phyloP scores from a whole-genome alignment of 768 basidiomycete genomes.

The Daedaleopsis sinensis region DNA sequence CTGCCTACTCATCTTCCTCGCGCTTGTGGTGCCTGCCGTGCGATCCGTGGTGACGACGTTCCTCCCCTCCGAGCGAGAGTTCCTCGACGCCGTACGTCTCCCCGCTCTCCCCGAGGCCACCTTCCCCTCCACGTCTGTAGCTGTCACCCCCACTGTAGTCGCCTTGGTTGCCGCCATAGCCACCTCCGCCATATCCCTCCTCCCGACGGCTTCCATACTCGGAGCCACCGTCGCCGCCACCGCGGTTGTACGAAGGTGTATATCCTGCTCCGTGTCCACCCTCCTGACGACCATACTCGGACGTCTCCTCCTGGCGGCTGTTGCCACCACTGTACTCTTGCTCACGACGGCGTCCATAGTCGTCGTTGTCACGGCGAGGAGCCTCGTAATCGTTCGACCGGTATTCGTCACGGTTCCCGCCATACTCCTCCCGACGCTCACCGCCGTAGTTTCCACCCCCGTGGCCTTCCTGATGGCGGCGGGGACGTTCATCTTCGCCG shows the following conservation, averaged over 20 bases:
- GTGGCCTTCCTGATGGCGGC: slow-evolving; percentile 3
- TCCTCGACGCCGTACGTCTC: slow-evolving; percentile 58
- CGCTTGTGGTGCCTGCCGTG: slow-evolving; percentile 8
- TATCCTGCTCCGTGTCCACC: slow-evolving; percentile 9
- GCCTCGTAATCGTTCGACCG: not conserved
- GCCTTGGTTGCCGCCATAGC: slow-evolving; percentile 6
- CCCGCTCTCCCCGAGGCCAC: slow-evolving; percentile 27
- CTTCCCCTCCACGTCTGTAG: slow-evolving; percentile 2
- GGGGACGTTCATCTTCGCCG: slow-evolving; percentile 15
- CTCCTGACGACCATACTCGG: slow-evolving; percentile 8
- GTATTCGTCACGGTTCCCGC: slow-evolving; percentile 6
- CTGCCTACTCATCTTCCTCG: slow-evolving; percentile 12
- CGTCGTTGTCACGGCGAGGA: not conserved
- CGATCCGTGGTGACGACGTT: slow-evolving; percentile 14
- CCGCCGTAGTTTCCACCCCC: slow-evolving; percentile 9
- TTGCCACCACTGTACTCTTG: slow-evolving; percentile 1
- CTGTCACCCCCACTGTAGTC: slow-evolving; percentile 1
- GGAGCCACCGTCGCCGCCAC: not conserved
- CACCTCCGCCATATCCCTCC: slow-evolving; percentile 6
- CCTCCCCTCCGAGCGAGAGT: slow-evolving; percentile 44
- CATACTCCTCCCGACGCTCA: slow-evolving; percentile 21
- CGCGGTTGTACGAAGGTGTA: slow-evolving; percentile 4
- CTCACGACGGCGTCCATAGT: slow-evolving; percentile 1
- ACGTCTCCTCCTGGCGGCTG: not conserved
- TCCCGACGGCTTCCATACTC: not conserved